Evolutionary conservation across 208 protist species (phyloP), one percentile per base, ranked within the genome.

Genomic region (Novymonas esmeraldas): DNA sequence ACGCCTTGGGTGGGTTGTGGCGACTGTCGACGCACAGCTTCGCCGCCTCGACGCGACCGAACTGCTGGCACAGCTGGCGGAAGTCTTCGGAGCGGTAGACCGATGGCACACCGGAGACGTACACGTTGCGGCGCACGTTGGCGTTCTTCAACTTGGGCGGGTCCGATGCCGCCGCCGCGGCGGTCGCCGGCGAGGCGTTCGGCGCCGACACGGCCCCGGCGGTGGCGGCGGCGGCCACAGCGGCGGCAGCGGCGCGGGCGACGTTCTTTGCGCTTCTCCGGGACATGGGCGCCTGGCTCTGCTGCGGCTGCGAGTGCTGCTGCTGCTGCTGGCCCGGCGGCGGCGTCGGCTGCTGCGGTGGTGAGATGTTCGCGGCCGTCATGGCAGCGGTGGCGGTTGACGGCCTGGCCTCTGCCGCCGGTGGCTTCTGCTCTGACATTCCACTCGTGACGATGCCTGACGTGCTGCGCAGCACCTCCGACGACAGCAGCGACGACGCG

Each of bases 51-150:
- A 92, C 80, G 3, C 73, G 77, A 24, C 86, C 86, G 39, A 81
- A 92, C 52, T 63, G 57, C 73, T 85, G 76, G 54, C 82, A 89
- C 26, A 92, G 41, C 38, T 89, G 72, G 3, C 86, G 82, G 42
- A 92, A 85, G 33, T 86, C 78, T 22, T 80, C 55, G 9, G 80
- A 77, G 46, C 69, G 64, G 64, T 76, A 83, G 16, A 41, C 67
- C 9, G 81, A 60, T 0, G 86, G 80, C 33, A 92, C 73, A 38
- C 82, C 82, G 13, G 78, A 87, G 70, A 92, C 75, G 69, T 92
- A 92, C 57, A 92, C 86, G 59, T 92, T 92, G 69, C 85, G 81
- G n/a, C 69, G 79, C 57, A 83, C 73, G 6, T 84, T 76, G 3
- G 34, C 36, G 31, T 76, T 83, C 26, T 36, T 62, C 4, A 16